These are phyloP conservation scores for Penicillium mononematosum DNA, from an alignment of 495 filamentous ascomycete genomes.

Conservation along the genomic window DNA sequence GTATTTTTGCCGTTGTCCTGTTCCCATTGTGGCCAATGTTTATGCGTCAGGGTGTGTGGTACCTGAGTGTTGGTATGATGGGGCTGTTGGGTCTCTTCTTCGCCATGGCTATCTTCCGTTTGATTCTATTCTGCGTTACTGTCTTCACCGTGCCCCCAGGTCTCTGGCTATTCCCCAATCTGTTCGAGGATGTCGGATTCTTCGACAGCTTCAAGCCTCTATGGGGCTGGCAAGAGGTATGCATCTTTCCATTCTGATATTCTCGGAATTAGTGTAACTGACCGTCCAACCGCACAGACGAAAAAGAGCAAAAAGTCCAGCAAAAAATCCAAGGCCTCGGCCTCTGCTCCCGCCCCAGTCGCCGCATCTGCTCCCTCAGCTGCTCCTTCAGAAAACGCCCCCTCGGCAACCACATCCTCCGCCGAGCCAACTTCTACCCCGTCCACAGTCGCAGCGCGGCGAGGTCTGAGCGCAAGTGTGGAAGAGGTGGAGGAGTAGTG, in stretches of 20 bases:
- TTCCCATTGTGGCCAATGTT: slow-evolving; percentile 97
- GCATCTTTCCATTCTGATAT: neutral
- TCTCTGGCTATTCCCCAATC: slow-evolving; percentile 95
- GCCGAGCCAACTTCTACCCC: slow-evolving; percentile 52
- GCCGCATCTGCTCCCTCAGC: slow-evolving; percentile 51
- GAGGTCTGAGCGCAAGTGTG: slow-evolving; percentile 58
- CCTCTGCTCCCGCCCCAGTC: slow-evolving; percentile 22
- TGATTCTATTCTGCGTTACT: slow-evolving; percentile 93
- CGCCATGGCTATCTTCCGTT: slow-evolving; percentile 91
- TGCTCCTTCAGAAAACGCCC: slow-evolving; percentile 23
- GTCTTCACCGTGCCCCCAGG: slow-evolving; percentile 83
- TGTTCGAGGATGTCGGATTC: slow-evolving; percentile 98
- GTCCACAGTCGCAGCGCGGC: slow-evolving; percentile 38
- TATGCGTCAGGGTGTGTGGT: slow-evolving; percentile 92
- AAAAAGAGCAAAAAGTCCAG: slow-evolving; percentile 63
- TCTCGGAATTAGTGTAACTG: neutral
- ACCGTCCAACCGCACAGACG: slow-evolving; percentile 21
- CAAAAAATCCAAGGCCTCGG: slow-evolving; percentile 63
- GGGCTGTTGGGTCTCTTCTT: slow-evolving; percentile 93
- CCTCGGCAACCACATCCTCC: slow-evolving; percentile 59
- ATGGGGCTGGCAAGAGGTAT: slow-evolving; percentile 98
- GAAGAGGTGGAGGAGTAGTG: slow-evolving; percentile 67
- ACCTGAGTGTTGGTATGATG: slow-evolving; percentile 92
- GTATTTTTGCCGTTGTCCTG: slow-evolving; percentile 84
- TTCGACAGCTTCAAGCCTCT: slow-evolving; percentile 95